Evolutionary conservation across 164 flowering plant species (phyloP).

Genomic region (Nymphaea thermarum): DNA sequence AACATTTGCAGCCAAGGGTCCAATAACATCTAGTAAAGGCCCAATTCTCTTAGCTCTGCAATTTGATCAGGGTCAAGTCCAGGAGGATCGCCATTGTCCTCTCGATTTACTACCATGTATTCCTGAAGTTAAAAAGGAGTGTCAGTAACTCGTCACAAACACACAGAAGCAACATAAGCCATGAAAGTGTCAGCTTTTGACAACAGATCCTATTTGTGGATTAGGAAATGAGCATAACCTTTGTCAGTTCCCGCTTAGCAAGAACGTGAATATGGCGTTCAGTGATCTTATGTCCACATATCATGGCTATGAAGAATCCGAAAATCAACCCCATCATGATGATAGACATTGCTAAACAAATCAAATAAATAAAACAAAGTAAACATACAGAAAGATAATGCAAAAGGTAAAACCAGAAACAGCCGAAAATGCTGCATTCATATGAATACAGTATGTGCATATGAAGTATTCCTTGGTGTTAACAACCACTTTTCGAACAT

Average conservation of each 20-base stretch:
- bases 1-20: neutral
- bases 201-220: neutral
- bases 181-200: no score
- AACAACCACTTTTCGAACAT: no score
- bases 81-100: constrained; percentile 39
- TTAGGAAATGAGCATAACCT: constrained; percentile 29
- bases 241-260: constrained; percentile 94
- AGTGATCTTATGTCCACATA: constrained; percentile 93
- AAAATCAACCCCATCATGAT: constrained; percentile 93
- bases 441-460: neutral
- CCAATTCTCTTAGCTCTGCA: constrained; percentile 79
- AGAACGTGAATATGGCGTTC: constrained; percentile 95
- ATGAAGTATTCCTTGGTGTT: no score
- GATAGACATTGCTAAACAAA: constrained; percentile 67
- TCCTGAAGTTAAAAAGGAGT: constrained; percentile 30
- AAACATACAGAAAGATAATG: neutral
- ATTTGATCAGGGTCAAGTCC: constrained; percentile 79
- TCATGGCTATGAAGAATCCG: constrained; percentile 96
- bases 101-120: constrained; percentile 85
- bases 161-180: neutral
- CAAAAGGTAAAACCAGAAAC: neutral
- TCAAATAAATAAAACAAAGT: neutral
- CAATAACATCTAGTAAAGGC: constrained; percentile 38
- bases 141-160: neutral
- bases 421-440: neutral